A percentile compares a stretch with the other conserved stretches of the same genome.
Conservation (phyloP, 352 stramenopile species). For the Pythium angustatum region DNA sequence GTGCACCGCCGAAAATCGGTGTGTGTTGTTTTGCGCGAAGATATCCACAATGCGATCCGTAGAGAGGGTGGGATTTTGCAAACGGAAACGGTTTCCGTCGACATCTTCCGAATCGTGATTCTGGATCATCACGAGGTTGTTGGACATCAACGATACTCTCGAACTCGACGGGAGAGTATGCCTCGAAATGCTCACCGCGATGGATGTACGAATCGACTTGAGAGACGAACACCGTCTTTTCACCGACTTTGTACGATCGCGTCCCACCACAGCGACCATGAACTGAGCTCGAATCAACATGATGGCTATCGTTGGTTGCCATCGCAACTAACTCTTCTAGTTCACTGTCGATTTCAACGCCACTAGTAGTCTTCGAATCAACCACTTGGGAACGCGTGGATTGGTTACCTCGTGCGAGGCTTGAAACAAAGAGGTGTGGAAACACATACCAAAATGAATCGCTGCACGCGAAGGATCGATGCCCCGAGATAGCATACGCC, state of each 20-base stretch:
- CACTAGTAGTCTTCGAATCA: too few relatives aligned
- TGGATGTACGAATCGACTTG: conserved; percentile 2
- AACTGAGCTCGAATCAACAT: not conserved
- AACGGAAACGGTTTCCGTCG: too few relatives aligned
- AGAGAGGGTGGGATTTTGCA: too few relatives aligned
- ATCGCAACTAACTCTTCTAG: not conserved
- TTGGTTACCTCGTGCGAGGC: not conserved
- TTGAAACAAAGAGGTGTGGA: too few relatives aligned
- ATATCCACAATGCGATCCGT: too few relatives aligned
- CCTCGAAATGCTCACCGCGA: not conserved
- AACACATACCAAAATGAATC: conserved; percentile 19
- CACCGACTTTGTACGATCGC: not conserved
- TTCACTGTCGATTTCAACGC: not conserved
- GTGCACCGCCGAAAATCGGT: too few relatives aligned
- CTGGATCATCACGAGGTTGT: too few relatives aligned
- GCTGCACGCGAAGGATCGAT: conserved; percentile 4
- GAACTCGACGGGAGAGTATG: not conserved
- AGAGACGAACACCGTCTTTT: not conserved
- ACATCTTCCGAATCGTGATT: too few relatives aligned
- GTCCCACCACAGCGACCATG: not conserved
- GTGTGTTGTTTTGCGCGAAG: too few relatives aligned
- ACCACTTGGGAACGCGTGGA: too few relatives aligned
- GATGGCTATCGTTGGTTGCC: not conserved
- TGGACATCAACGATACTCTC: too few relatives aligned
- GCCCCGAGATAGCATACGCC: conserved; percentile 1